Conservation (phyloP, 1,284 basidiomycete species). For the Mycosarcoma maydis region DNA sequence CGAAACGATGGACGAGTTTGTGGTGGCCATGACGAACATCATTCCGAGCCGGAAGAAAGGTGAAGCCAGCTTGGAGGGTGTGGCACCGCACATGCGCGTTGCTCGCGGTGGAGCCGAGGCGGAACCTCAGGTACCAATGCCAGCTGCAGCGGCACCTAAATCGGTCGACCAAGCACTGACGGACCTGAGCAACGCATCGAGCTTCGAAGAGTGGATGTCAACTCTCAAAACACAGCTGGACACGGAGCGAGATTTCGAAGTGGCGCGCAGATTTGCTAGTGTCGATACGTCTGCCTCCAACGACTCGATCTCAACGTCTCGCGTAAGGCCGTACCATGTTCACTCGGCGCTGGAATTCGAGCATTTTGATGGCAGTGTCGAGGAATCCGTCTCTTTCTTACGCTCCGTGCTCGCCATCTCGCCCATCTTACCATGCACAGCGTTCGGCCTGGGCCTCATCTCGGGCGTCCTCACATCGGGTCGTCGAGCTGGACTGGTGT, state of each 20-base stretch:
- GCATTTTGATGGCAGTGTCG: conserved; percentile 5
- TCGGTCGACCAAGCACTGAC: conserved; percentile 31
- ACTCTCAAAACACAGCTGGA: conserved; percentile 43
- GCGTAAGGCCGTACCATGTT: conserved; percentile 11
- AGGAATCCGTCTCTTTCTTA: conserved; percentile 3
- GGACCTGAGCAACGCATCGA: conserved; percentile 32
- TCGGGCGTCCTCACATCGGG: conserved; percentile 54
- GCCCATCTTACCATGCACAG: conserved; percentile 44
- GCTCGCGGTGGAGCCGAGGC: conserved; percentile 3
- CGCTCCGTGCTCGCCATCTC: conserved; percentile 25
- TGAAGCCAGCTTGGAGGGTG: conserved; percentile 11
- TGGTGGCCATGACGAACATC: conserved; percentile 38
- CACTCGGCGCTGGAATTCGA: conserved; percentile 26
- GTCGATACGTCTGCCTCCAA: conserved; percentile 3
- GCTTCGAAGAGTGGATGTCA: conserved; percentile 43
- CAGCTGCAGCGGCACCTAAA: too few species aligned
- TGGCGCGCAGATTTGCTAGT: conserved; percentile 23
- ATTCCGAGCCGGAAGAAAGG: conserved; percentile 21
- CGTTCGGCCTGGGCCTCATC: conserved; percentile 53
- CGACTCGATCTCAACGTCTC: conserved; percentile 25
- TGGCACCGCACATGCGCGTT: conserved; percentile 37
- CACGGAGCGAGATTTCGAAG: conserved; percentile 38
- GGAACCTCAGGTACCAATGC: too few species aligned
- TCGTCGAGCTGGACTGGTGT: conserved; percentile 54
- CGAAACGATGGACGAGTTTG: conserved; percentile 46